Base-by-base conservation (phyloP, 2,329 filamentous ascomycete species). In the Xylaria digitata region DNA sequence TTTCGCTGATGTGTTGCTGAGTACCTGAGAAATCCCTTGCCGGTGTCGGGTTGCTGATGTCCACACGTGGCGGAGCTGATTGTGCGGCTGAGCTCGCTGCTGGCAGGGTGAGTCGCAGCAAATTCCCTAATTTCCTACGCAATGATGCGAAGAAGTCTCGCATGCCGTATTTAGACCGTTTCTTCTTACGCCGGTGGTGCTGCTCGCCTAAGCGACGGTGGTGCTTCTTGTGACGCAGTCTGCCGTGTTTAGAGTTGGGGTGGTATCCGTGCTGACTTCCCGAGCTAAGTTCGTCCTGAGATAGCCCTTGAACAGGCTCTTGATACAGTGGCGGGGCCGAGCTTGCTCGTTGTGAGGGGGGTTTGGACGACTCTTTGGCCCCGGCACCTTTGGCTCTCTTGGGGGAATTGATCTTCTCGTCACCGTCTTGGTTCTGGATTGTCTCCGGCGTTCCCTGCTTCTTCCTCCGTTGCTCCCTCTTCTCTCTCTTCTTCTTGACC, bases 81-180 rank as follows among this genome's bases (percentile, higher is more conserved):
- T 40, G 53, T 1, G 32, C 21, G 4, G 48, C 40, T 15, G 46
- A 8, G 15, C 30, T 43, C 7, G 26, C 40, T 1, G 57, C 37
- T 9, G 46, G 43, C 9, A 53, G 23, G 0, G 63, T 62, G 23
- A 65, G 40, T 1, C 63, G 8, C 23, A 68, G 42, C 30, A 66
- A 32, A 6, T 54, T 60, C n/a, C 59, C 66, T 3, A 68, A n/a
- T 15, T 68, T 68, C 4, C 66, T 23, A 0, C 66, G 66, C n/a
- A 68, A 40, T 1, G 63, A 66, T 0, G 63, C 55, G 50, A 68
- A 68, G 63, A 68, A 68, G 21, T 63, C 60, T 0, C 59, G 63
- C 59, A 68, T 59, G 15, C 34, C 50, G 32, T 52, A 50, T 9
- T 17, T 54, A 1, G 55, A 56, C 6, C 63, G 54, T 11, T 57